Conservation (phyloP, 23 red algal genomes). For the Cyanidium caldarium region DNA sequence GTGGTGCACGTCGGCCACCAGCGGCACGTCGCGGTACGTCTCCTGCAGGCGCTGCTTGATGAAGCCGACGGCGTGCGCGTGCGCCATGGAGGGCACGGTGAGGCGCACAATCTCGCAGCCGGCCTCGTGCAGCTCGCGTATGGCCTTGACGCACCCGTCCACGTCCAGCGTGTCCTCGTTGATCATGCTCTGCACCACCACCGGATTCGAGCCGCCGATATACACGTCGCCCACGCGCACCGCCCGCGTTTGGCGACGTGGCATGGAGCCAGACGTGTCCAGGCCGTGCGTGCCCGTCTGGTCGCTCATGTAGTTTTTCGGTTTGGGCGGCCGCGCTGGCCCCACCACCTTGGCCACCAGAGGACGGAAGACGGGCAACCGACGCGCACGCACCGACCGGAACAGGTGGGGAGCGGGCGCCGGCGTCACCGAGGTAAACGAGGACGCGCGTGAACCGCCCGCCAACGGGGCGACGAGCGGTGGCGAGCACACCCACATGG, state of each 20-base stretch:
- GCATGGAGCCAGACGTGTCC: slow-evolving; percentile 54
- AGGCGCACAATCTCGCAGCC: slow-evolving; percentile 96
- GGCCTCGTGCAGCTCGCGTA: slow-evolving; percentile 79
- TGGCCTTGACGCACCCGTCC: slow-evolving; percentile 36
- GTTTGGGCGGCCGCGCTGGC: background rate
- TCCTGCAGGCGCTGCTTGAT: slow-evolving; percentile 80
- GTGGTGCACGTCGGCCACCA: slow-evolving; percentile 97
- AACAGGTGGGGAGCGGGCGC: too few relatives aligned
- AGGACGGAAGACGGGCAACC: too few relatives aligned
- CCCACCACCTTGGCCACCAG: background rate
- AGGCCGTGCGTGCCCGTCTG: slow-evolving; percentile 54
- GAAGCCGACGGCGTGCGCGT: slow-evolving; percentile 85
- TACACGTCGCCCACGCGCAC: slow-evolving; percentile 77
- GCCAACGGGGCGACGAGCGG: too few relatives aligned
- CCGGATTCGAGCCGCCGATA: slow-evolving; percentile 75
- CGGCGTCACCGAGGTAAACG: too few relatives aligned
- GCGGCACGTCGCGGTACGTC: slow-evolving; percentile 80
- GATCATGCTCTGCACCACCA: slow-evolving; percentile 99
- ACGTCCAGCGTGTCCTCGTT: slow-evolving; percentile 98
- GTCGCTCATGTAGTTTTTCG: slow-evolving; percentile 56
- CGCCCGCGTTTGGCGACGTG: slow-evolving; percentile 55
- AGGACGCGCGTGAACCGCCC: too few relatives aligned
- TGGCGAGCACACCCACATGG: too few relatives aligned
- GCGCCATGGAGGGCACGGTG: slow-evolving; percentile 72
- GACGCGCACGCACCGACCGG: too few relatives aligned